Percentiles rank a stretch among this genome's conserved stretches.
phyloP scores from a whole-genome alignment of 257 asterid species.

The Primulina huaijiensis region DNA sequence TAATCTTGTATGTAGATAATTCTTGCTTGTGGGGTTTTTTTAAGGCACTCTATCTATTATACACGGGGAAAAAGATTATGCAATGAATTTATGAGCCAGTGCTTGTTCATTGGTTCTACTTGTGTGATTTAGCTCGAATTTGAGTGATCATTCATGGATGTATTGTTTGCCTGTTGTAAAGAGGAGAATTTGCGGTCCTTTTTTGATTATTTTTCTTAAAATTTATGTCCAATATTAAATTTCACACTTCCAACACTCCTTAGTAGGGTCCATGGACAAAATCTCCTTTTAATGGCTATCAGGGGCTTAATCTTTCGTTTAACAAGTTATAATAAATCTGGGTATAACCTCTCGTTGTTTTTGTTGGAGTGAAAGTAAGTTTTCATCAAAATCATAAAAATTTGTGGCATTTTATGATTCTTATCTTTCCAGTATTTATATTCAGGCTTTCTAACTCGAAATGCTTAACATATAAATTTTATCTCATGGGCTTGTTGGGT shows the following conservation, averaged over 20 bases:
- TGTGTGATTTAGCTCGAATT: slow-evolving; percentile 1
- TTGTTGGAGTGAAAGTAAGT: neutral
- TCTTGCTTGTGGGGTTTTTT: neutral
- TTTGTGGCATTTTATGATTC: neutral
- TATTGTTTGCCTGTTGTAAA: slow-evolving; percentile 1
- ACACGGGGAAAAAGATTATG: neutral
- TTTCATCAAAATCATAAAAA: neutral
- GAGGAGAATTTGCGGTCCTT: slow-evolving; percentile 11
- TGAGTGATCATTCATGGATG: neutral
- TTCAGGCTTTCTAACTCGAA: neutral
- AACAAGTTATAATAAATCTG: neutral
- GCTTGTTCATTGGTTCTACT: slow-evolving; percentile 20
- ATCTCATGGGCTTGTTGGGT: neutral
- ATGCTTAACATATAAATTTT: slow-evolving; percentile 2
- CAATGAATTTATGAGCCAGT: neutral
- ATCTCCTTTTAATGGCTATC: neutral
- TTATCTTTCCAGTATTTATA: neutral
- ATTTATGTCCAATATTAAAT: neutral
- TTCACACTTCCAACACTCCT: neutral
- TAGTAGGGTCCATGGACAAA: neutral
- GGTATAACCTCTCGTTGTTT: neutral
- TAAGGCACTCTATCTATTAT: neutral
- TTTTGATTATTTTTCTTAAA: neutral
- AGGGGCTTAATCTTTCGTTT: neutral
- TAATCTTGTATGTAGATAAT: neutral